Conservation (phyloP, 306 rosid species). For the Boehmeria nivea region DNA sequence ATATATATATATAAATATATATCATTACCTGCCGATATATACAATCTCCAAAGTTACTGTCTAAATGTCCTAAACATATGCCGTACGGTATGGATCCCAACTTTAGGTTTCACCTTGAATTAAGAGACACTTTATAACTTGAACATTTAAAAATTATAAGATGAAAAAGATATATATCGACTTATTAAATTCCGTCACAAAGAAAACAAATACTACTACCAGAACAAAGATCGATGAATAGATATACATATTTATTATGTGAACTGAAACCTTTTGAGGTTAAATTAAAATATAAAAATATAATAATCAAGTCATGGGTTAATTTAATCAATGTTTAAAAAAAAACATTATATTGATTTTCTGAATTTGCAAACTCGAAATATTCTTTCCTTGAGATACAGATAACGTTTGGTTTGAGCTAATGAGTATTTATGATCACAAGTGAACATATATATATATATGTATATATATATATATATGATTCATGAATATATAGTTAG, state of each 20-base stretch:
- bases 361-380: background rate
- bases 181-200: too few species aligned
- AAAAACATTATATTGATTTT: background rate
- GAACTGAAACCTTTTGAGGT: too few species aligned
- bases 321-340: too few species aligned
- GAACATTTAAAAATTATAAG: too few species aligned
- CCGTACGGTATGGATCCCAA: conserved; percentile 37
- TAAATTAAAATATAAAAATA: too few species aligned
- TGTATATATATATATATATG: too few species aligned
- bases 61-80: conserved; percentile 12
- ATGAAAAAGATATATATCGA: too few species aligned
- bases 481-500: too few species aligned
- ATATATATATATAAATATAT: background rate
- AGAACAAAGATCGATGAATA: too few species aligned
- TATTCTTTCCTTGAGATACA: background rate
- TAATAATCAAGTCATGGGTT: too few species aligned
- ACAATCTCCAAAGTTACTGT: conserved; percentile 1
- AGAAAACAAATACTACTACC: too few species aligned
- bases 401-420: background rate
- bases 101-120: conserved; percentile 11
- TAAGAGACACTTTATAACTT: conserved; percentile 20
- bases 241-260: too few species aligned
- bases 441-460: background rate
- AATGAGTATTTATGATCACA: background rate
- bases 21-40: conserved; percentile 19